Conservation (phyloP, 1,284 basidiomycete genomes). For the Microbotryum lychnidis-dioicae region DNA sequence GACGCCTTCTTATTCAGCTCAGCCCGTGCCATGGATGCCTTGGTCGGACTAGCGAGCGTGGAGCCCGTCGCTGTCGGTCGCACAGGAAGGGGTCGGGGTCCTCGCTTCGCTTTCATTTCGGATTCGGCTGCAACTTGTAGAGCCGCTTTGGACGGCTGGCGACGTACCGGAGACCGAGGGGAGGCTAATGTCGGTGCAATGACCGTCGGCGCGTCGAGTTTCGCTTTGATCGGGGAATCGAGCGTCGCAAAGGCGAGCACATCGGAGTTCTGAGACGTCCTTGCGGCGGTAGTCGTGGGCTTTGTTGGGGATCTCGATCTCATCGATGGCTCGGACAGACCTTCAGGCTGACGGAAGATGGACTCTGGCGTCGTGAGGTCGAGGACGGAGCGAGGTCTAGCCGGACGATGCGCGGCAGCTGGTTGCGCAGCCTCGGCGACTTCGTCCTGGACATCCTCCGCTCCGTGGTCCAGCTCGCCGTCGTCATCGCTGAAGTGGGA, state of each 20-base stretch:
- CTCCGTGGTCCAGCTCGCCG: neutral
- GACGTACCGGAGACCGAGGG: neutral
- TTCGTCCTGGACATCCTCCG: neutral
- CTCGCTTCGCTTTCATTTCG: neutral
- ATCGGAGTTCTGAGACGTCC: neutral
- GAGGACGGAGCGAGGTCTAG: neutral
- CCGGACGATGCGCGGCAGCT: neutral
- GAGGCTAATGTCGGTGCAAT: neutral
- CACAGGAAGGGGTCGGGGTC: conserved; percentile 11
- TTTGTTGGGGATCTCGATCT: no score
- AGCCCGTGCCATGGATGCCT: neutral
- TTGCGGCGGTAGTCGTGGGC: no score
- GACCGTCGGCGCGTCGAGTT: neutral
- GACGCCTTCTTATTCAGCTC: conserved; percentile 19
- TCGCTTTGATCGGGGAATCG: conserved; percentile 19
- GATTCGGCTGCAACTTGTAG: neutral
- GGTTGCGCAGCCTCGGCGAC: neutral
- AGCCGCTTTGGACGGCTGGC: neutral
- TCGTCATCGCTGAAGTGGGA: conserved; percentile 25
- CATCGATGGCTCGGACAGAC: no score
- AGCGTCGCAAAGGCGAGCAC: conserved; percentile 25
- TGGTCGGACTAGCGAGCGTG: conserved; percentile 1
- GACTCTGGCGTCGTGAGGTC: neutral
- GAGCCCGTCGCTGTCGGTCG: neutral
- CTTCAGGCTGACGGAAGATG: no score